Evolutionary conservation across 2,329 filamentous ascomycete genomes (phyloP).

Genomic region (Colletotrichum sp.): DNA sequence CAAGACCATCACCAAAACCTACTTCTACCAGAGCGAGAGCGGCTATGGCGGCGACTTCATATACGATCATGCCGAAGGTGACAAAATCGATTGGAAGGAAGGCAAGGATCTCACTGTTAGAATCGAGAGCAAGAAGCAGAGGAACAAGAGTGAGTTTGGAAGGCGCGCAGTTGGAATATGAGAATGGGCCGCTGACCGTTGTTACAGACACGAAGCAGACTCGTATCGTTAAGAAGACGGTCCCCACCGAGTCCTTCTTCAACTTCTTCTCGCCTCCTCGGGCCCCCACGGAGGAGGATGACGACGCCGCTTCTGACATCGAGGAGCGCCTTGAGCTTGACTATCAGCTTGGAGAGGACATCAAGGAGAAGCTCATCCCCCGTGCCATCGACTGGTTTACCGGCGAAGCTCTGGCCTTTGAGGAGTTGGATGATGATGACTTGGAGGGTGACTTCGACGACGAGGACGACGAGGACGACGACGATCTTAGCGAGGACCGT

Average conservation of each 20-base stretch:
- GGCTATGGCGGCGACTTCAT: conserved; percentile 99
- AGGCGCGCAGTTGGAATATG: background rate
- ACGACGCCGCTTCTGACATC: conserved; percentile 84
- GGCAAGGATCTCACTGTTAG: conserved; percentile 93
- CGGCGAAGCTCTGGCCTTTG: conserved; percentile 94
- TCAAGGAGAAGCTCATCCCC: conserved; percentile 99
- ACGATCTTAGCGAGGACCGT: conserved; percentile 82
- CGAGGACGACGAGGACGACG: conserved; percentile 91
- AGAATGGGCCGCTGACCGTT: background rate
- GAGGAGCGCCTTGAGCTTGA: conserved; percentile 98
- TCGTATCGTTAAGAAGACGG: conserved; percentile 97
- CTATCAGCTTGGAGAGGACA: conserved; percentile 98
- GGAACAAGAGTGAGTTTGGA: conserved; percentile 88
- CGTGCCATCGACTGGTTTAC: conserved; percentile 99
- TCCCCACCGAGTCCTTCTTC: conserved; percentile 98
- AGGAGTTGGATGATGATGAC: conserved; percentile 86
- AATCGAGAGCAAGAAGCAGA: conserved; percentile 98
- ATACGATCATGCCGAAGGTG: conserved; percentile 97
- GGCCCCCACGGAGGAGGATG: conserved; percentile 75
- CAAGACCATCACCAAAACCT: conserved; percentile 96
- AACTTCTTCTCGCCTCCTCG: conserved; percentile 98
- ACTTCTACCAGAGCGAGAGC: conserved; percentile 98
- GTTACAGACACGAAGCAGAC: conserved; percentile 94
- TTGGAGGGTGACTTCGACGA: conserved; percentile 82
- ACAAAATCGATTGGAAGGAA: conserved; percentile 96